phyloP scores from a whole-genome alignment of 2,329 filamentous ascomycete species.

The Diaporthe batatas region DNA sequence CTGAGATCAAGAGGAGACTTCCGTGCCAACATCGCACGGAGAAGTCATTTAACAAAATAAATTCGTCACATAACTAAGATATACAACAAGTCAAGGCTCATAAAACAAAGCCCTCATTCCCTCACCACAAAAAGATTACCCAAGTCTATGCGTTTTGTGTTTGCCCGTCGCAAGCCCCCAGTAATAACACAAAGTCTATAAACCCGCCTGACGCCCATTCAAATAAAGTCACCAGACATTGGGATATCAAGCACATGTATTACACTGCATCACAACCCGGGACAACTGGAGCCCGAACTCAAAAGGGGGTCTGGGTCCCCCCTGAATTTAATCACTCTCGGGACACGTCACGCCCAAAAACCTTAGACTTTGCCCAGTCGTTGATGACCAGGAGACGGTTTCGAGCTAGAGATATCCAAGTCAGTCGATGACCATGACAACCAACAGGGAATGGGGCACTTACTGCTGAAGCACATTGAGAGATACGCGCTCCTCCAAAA shows the following conservation, averaged over 20 bases:
- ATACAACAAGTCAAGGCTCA: slow-evolving; percentile 30
- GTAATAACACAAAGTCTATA: slow-evolving; percentile 34
- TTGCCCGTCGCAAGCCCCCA: slow-evolving; percentile 16
- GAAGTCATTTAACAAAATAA: not conserved
- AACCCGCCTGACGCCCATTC: slow-evolving; percentile 32
- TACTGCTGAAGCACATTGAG: slow-evolving; percentile 99
- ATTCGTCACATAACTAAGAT: slow-evolving; percentile 36
- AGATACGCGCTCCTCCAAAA: slow-evolving; percentile 99
- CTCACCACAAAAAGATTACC: slow-evolving; percentile 2
- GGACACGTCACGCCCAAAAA: slow-evolving; percentile 95
- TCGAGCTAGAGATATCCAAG: slow-evolving; percentile 70
- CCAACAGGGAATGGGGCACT: slow-evolving; percentile 59
- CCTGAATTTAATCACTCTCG: slow-evolving; percentile 71
- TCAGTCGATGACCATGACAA: slow-evolving; percentile 44
- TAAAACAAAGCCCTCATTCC: slow-evolving; percentile 24
- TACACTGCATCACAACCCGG: slow-evolving; percentile 28
- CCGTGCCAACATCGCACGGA: too few species aligned
- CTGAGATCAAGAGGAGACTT: not conserved
- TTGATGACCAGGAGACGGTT: slow-evolving; percentile 93
- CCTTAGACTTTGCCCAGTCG: slow-evolving; percentile 97
- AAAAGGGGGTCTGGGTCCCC: not conserved
- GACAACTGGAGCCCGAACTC: slow-evolving; percentile 1
- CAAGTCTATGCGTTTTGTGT: slow-evolving; percentile 28
- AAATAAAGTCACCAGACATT: slow-evolving; percentile 29
- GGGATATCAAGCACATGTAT: slow-evolving; percentile 36